Percentiles rank a stretch among this genome's conserved stretches.
These are phyloP conservation scores for Marvania coccoides DNA, from an alignment of 139 green algal species.

Conservation along the genomic window DNA sequence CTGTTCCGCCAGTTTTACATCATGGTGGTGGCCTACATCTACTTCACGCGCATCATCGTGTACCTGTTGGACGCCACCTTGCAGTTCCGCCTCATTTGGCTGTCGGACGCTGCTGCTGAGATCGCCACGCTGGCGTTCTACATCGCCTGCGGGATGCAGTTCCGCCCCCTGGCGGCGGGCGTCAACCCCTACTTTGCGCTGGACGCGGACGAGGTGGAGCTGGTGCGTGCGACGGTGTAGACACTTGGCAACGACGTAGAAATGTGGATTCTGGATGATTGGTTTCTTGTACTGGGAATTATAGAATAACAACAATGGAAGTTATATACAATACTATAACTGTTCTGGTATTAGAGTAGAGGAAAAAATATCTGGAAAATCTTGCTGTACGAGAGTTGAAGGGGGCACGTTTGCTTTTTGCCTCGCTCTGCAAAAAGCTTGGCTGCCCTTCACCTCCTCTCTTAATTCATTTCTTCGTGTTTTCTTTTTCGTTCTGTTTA, in stretches of 20 bases:
- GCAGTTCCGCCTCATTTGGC: conserved; percentile 71
- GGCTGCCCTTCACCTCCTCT: too few relatives aligned
- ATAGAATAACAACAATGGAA: too few relatives aligned
- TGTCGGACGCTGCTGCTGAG: conserved; percentile 57
- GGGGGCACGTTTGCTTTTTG: too few relatives aligned
- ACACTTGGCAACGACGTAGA: not conserved
- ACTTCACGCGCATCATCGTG: conserved; percentile 98
- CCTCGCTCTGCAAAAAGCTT: too few relatives aligned
- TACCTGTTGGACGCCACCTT: conserved; percentile 79
- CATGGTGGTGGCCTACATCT: conserved; percentile 91
- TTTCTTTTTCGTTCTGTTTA: too few relatives aligned
- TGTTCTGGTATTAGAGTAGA: too few relatives aligned
- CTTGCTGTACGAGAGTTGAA: too few relatives aligned
- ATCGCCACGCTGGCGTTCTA: conserved; percentile 87
- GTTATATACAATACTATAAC: too few relatives aligned
- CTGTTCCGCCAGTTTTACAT: conserved; percentile 97
- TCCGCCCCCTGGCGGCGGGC: conserved; percentile 47
- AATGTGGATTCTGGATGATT: too few relatives aligned
- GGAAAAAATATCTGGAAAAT: too few relatives aligned
- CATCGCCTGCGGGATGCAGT: conserved; percentile 69
- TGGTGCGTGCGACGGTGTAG: not conserved
- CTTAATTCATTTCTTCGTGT: too few relatives aligned
- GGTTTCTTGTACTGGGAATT: too few relatives aligned
- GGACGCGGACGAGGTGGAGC: conserved; percentile 12
- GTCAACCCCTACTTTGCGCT: conserved; percentile 73